These are phyloP conservation scores for Penicillium pulvis DNA, from an alignment of 495 filamentous ascomycete genomes.

Conservation along the genomic window DNA sequence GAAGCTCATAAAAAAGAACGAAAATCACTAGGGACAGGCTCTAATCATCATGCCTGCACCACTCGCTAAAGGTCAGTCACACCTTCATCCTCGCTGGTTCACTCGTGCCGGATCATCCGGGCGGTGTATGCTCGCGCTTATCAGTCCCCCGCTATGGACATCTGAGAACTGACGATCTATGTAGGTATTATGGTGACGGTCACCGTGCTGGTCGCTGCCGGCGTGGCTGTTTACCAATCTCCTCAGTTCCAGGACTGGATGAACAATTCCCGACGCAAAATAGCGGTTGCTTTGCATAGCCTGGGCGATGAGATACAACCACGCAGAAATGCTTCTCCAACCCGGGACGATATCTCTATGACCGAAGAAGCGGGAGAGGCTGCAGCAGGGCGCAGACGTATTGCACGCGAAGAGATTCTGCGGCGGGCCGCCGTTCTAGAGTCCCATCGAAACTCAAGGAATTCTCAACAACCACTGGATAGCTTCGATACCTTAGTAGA, in stretches of 20 bases:
- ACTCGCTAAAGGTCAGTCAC: conserved; percentile 52
- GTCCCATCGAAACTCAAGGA: conserved; percentile 32
- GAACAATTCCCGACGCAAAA: conserved; percentile 72
- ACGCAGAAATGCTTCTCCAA: conserved; percentile 21
- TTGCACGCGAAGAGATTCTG: conserved; percentile 72
- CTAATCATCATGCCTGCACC: conserved; percentile 50
- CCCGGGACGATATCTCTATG: conserved; percentile 51
- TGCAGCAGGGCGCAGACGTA: conserved; percentile 68
- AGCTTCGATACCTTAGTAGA: conserved; percentile 59
- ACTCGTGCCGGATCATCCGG: conserved; percentile 19
- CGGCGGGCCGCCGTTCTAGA: conserved; percentile 57
- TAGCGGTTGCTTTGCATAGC: conserved; percentile 74
- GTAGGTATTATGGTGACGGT: conserved; percentile 77
- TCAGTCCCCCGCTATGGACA: conserved; percentile 30
- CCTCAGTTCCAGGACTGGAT: conserved; percentile 78
- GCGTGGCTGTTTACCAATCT: conserved; percentile 82
- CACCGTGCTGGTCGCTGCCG: conserved; percentile 75
- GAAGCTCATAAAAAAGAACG: background rate
- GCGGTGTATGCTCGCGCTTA: conserved; percentile 38
- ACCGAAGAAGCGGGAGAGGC: conserved; percentile 60
- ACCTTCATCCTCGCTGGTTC: conserved; percentile 9
- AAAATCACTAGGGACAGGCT: background rate
- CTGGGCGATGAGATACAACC: conserved; percentile 78
- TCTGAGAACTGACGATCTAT: conserved; percentile 14
- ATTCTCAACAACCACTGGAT: conserved; percentile 29